Conservation (phyloP, 768 basidiomycete genomes). For the Suillus paluster region DNA sequence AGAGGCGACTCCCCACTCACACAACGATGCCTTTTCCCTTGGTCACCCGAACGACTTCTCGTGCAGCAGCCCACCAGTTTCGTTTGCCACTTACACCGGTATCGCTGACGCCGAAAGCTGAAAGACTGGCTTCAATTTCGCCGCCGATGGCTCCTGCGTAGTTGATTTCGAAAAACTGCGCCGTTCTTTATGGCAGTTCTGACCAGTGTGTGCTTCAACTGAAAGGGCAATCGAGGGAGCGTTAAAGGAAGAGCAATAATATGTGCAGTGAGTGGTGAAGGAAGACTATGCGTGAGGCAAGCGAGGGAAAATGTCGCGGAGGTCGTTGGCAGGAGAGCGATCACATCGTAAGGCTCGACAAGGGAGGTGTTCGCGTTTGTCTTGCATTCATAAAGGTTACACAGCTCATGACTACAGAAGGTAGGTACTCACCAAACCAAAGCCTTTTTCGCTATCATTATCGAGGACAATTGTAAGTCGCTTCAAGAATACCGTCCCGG, state of each 20-base stretch:
- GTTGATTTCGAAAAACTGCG: conserved; percentile 78
- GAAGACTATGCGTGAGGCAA: conserved; percentile 78
- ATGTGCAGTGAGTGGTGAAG: conserved; percentile 78
- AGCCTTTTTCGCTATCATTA: conserved; percentile 85
- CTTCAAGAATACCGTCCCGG: conserved; percentile 70
- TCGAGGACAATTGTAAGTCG: conserved; percentile 81
- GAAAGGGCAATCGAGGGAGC: conserved; percentile 75
- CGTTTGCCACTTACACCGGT: conserved; percentile 61
- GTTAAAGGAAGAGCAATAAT: conserved; percentile 82
- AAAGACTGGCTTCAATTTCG: conserved; percentile 52
- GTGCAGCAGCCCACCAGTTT: conserved; percentile 84
- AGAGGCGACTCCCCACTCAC: conserved; percentile 69
- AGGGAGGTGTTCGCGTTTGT: conserved; percentile 69
- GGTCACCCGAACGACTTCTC: conserved; percentile 79
- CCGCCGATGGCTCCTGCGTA: conserved; percentile 77
- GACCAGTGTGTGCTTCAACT: conserved; percentile 83
- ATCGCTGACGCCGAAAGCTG: conserved; percentile 54
- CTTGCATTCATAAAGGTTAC: conserved; percentile 40
- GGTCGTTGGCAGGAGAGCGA: conserved; percentile 78
- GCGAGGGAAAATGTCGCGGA: conserved; percentile 74
- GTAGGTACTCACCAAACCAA: conserved; percentile 64
- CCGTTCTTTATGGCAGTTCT: conserved; percentile 83
- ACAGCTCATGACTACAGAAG: neutral
- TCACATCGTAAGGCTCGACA: conserved; percentile 72
- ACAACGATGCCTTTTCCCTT: conserved; percentile 79